These are phyloP conservation scores for Planoprotostelium fungivorum DNA, from an alignment of 78 protist genomes.

Conservation along the genomic window DNA sequence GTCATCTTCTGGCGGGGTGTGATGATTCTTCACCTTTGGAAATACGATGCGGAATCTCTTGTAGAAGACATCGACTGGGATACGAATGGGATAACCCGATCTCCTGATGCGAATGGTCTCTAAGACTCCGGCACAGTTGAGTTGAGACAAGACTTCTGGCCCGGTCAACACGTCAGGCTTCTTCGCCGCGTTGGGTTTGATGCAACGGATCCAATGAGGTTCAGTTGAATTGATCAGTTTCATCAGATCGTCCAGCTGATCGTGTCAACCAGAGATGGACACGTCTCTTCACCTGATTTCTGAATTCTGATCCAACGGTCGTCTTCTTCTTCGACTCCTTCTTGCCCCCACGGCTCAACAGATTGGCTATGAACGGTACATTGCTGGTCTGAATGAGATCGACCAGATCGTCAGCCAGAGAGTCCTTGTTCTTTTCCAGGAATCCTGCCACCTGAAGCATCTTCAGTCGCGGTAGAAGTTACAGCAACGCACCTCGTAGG, in stretches of 20 bases:
- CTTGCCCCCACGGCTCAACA: conserved; percentile 9
- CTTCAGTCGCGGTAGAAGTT: neutral
- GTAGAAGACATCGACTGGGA: conserved; percentile 55
- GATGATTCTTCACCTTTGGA: conserved; percentile 23
- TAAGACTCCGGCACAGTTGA: conserved; percentile 74
- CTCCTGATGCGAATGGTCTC: conserved; percentile 82
- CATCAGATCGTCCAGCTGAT: neutral
- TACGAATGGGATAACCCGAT: conserved; percentile 82
- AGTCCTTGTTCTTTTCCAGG: conserved; percentile 77
- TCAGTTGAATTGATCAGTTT: conserved; percentile 23
- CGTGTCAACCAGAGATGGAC: neutral
- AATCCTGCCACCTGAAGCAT: conserved; percentile 18
- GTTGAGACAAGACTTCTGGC: conserved; percentile 64
- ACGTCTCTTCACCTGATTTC: conserved; percentile 7
- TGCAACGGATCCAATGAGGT: conserved; percentile 90
- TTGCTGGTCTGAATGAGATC: conserved; percentile 26
- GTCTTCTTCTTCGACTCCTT: conserved; percentile 24
- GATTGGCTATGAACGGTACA: conserved; percentile 37
- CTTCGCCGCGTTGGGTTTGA: conserved; percentile 82
- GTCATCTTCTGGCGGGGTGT: conserved; percentile 13
- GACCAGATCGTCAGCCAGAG: conserved; percentile 65
- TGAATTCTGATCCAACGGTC: conserved; percentile 64
- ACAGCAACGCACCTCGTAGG: conserved; percentile 52
- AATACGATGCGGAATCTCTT: conserved; percentile 29
- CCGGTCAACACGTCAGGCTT: conserved; percentile 22